A percentile compares a stretch with the other conserved stretches of the same genome.
These are phyloP conservation scores for Fagopyrum homotropicum DNA, from an alignment of 148 eudicot genomes.

Conservation along the genomic window DNA sequence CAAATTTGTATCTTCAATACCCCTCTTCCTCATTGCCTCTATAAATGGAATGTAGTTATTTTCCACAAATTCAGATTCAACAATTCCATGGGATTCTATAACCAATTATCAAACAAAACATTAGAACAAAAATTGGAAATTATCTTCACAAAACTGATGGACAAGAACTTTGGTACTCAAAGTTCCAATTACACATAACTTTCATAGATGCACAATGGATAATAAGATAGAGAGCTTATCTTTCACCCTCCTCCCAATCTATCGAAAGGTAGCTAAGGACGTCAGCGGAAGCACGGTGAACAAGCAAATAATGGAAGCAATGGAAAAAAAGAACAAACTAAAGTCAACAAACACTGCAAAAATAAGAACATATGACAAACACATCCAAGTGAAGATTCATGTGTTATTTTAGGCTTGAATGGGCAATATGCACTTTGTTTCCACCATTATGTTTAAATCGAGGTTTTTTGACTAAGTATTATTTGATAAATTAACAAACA, in stretches of 20 bases:
- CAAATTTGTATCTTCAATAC: conserved; percentile 92
- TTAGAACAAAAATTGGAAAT: neutral
- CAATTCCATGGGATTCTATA: conserved; percentile 91
- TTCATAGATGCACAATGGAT: neutral
- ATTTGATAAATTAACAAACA: too few species aligned
- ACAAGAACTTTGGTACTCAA: neutral
- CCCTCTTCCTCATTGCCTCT: conserved; percentile 96
- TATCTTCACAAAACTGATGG: neutral
- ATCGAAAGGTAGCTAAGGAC: neutral
- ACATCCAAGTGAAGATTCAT: too few species aligned
- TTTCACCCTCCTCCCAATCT: neutral
- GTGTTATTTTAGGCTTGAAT: too few species aligned
- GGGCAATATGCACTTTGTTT: too few species aligned
- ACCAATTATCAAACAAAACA: conserved; percentile 10
- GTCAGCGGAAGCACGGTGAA: neutral
- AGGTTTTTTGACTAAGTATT: too few species aligned
- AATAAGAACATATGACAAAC: too few species aligned
- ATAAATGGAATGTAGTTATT: conserved; percentile 78
- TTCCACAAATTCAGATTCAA: conserved; percentile 95
- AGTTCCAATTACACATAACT: neutral
- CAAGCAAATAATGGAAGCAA: neutral
- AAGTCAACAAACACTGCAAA: too few species aligned
- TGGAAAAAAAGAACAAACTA: too few species aligned
- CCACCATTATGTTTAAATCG: too few species aligned
- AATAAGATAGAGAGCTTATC: neutral